Conservation (phyloP, 116 monocot genomes). For the Iris pallida region DNA sequence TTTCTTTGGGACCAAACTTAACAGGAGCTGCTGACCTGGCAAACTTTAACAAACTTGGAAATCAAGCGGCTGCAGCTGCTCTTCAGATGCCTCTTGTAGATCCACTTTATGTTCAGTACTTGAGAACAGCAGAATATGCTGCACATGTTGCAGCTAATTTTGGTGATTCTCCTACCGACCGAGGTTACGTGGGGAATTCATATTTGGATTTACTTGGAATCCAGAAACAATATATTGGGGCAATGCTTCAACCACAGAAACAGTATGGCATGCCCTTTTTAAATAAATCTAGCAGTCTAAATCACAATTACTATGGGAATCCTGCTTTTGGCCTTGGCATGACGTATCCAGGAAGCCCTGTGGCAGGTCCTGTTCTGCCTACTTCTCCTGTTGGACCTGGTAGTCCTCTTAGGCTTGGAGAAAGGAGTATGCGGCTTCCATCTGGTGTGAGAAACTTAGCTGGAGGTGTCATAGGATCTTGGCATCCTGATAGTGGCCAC, state of each 20-base stretch:
- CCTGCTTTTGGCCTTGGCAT: conserved; percentile 50
- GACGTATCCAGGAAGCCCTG: conserved; percentile 53
- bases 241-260: conserved; percentile 30
- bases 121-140: conserved; percentile 41
- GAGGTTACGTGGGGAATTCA: conserved; percentile 29
- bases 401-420: conserved; percentile 66
- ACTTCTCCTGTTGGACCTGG: conserved; percentile 45
- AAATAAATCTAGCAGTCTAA: conserved; percentile 25
- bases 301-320: conserved; percentile 41
- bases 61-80: conserved; percentile 28
- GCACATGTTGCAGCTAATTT: conserved; percentile 25
- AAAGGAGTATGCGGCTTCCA: conserved; percentile 45
- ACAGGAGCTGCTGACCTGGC: conserved; percentile 25
- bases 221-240: conserved; percentile 48
- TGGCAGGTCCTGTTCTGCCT: conserved; percentile 42
- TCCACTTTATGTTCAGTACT: conserved; percentile 45
- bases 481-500: conserved; percentile 31
- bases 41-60: conserved; percentile 39
- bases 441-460: conserved; percentile 51
- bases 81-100: conserved; percentile 49
- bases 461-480: conserved; percentile 42
- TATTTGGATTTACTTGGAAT: conserved; percentile 39
- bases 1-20: conserved; percentile 30
- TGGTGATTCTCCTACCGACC: conserved; percentile 40
- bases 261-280: conserved; percentile 22